Evolutionary conservation across 306 rosid genomes (phyloP).

Genomic region (Pyrus bretschneideri): DNA sequence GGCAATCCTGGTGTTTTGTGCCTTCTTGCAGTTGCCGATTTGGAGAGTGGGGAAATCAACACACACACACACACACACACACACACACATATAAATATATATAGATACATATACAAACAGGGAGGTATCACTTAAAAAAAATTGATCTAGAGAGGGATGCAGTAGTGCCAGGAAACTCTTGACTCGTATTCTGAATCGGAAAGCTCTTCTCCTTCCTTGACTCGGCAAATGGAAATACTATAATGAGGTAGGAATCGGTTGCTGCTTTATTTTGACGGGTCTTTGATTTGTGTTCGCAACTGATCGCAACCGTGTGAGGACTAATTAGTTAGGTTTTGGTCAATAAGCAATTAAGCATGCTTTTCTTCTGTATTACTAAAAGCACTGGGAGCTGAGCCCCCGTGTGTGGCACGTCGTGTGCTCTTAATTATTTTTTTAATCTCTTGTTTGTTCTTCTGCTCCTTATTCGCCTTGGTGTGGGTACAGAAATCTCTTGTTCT

Average conservation of each 20-base stretch:
- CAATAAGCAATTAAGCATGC: constrained; percentile 13
- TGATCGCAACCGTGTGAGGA: constrained; percentile 14
- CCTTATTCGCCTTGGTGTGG: too few relatives aligned
- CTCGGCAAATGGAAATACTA: background rate
- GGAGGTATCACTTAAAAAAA: background rate
- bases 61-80: background rate
- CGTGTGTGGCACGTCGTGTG: constrained; percentile 9
- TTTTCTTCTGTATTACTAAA: background rate
- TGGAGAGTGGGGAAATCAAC: background rate
- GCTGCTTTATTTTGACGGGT: background rate
- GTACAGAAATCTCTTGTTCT: too few relatives aligned
- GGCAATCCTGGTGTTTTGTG: too few relatives aligned
- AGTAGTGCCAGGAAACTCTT: background rate
- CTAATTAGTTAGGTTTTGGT: background rate
- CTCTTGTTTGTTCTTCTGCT: too few relatives aligned
- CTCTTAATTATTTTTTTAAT: too few relatives aligned
- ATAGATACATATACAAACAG: background rate
- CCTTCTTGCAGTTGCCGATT: too few relatives aligned
- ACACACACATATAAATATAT: too few relatives aligned
- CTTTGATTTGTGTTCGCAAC: background rate
- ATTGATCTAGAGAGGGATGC: background rate
- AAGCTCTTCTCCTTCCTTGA: constrained; percentile 8
- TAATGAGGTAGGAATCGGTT: too few relatives aligned
- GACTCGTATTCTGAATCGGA: constrained; percentile 1
- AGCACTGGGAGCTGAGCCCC: background rate